These are phyloP conservation scores for Phytophthora cryptogea DNA, from an alignment of 352 stramenopile genomes.

Conservation along the genomic window DNA sequence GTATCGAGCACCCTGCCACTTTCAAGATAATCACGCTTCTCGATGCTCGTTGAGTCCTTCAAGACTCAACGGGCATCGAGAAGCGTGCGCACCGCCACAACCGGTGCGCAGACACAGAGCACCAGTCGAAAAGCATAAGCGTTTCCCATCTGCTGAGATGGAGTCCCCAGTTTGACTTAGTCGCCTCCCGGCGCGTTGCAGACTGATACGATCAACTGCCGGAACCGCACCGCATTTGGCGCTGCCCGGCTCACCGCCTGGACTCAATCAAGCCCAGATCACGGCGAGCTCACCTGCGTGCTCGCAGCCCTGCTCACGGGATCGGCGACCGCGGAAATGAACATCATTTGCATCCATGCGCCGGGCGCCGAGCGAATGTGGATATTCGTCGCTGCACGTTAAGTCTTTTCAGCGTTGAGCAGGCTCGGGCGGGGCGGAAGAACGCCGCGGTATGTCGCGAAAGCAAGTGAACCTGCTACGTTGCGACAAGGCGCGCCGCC, in stretches of 20 bases:
- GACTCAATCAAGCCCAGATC: background rate
- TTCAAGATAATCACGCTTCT: too few relatives aligned
- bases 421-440: background rate
- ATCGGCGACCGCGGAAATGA: background rate
- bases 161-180: too few relatives aligned
- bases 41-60: too few relatives aligned
- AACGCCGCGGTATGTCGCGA: background rate
- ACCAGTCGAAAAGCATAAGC: too few relatives aligned
- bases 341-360: constrained; percentile 1
- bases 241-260: constrained; percentile 3
- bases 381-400: background rate
- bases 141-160: too few relatives aligned
- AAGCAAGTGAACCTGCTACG: background rate
- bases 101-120: too few relatives aligned
- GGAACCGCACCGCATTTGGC: background rate
- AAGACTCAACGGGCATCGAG: too few relatives aligned
- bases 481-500: background rate
- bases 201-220: background rate
- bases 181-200: background rate
- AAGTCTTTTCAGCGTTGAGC: too few relatives aligned
- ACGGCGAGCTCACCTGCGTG: too few relatives aligned
- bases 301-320: background rate
- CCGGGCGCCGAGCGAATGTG: background rate
- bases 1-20: too few relatives aligned
- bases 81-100: too few relatives aligned